Base-by-base conservation (phyloP, 1,139 yeast genomes). In the Meyerozyma elateridarum region DNA sequence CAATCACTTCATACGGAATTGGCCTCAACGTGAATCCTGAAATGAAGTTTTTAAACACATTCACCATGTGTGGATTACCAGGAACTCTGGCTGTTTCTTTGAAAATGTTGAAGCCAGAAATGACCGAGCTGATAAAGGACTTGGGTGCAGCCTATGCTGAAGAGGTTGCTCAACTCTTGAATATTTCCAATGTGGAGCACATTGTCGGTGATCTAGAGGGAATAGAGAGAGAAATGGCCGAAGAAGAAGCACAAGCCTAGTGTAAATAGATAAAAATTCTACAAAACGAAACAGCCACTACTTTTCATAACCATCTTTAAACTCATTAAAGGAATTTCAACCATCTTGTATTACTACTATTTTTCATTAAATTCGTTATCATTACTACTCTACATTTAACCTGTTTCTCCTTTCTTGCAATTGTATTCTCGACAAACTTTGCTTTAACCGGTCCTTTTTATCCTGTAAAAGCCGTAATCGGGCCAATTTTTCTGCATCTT, bases 1-100 rank as follows among this genome's bases (percentile, higher is more conserved):
- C 85, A 11, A 72, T 93, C 25, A 85, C 97, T 0, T 79, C 93
- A 1, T 96, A 88, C 57, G 98, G 99, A 0, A 68, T 89, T 9
- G 87, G 93, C 1, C 69, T 93, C 30, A 93, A 93, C 50, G 79
- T 85, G 2, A 46, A 52, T 22, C 89, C 95, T 0, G 87, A 88
- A 43, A 65, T 87, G 34, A 68, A 73, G 28, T 85, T 71, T 58
- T 72, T 89, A 49, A 82, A 85, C 40, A 59, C 71, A 0, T 70
- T 85, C 44, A 80, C 77, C 8, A 87, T 94, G 70, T 93, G 98
- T 60, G 98, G 98, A 1, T 63, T 89, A 27, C 77, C 83, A 0
- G 76, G 73, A 8, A 73, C 73, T 20, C 33, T 37, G 5, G 70
- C 73, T 27, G 65, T 72, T 1, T 64, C 72, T 1, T 48, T 69